These are phyloP conservation scores for Pseudopyrenochaeta lycopersici DNA, from an alignment of 2,329 filamentous ascomycete genomes.

Conservation along the genomic window DNA sequence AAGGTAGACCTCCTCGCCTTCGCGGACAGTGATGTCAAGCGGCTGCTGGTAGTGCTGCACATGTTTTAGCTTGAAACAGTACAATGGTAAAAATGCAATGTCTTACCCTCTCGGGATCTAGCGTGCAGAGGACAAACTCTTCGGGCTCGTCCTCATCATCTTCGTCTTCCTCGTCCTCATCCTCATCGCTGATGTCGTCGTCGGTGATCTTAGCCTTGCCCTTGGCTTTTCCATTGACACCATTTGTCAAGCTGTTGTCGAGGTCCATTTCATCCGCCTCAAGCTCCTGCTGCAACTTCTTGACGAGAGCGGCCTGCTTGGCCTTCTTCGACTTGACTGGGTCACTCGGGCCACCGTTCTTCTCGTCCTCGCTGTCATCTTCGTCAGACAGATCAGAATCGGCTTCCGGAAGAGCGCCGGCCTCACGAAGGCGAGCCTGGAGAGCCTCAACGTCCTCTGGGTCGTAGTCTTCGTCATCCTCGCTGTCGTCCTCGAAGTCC, in stretches of 20 bases:
- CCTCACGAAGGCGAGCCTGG: constrained; percentile 44
- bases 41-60: constrained; percentile 92
- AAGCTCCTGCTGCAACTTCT: constrained; percentile 76
- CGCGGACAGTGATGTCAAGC: constrained; percentile 88
- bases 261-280: constrained; percentile 79
- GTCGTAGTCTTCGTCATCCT: constrained; percentile 59
- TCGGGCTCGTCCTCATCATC: constrained; percentile 72
- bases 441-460: constrained; percentile 56
- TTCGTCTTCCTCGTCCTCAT: constrained; percentile 53
- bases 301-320: constrained; percentile 77
- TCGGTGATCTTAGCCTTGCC: constrained; percentile 71
- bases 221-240: constrained; percentile 59
- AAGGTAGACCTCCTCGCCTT: constrained; percentile 92
- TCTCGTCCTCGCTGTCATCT: constrained; percentile 72
- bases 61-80: constrained; percentile 35
- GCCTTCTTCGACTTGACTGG: constrained; percentile 89
- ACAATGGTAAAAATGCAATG: constrained; percentile 32
- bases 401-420: constrained; percentile 45
- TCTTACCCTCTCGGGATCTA: constrained; percentile 89
- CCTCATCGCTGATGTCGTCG: constrained; percentile 78
- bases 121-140: constrained; percentile 93
- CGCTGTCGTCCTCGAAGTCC: constrained; percentile 66
- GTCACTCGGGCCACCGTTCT: constrained; percentile 90
- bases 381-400: constrained; percentile 53
- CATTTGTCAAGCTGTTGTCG: constrained; percentile 64